Conservation (phyloP, 768 basidiomycete genomes). For the Amanita thiersii region DNA sequence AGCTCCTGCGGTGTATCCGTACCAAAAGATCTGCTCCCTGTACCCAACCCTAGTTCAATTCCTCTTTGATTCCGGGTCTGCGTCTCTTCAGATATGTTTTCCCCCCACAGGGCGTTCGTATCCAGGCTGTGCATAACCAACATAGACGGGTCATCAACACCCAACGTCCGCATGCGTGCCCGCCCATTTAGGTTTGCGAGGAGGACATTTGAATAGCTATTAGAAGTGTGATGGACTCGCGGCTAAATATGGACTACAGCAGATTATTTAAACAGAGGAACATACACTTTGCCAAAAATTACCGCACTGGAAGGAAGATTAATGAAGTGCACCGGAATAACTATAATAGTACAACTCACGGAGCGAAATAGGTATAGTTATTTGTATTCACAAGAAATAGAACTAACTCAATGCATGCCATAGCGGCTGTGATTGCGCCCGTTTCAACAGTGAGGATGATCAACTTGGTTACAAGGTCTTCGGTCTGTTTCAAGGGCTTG, state of each 20-base stretch:
- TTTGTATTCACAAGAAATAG: conserved; percentile 1
- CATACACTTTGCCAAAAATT: conserved; percentile 6
- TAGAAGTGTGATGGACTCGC: too few relatives aligned
- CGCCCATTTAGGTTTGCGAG: conserved; percentile 10
- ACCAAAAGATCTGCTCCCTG: too few relatives aligned
- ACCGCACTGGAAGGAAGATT: too few relatives aligned
- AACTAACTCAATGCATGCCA: conserved; percentile 1
- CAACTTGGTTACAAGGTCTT: background rate
- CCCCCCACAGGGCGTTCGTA: too few relatives aligned
- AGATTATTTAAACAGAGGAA: background rate
- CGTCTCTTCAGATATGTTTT: too few relatives aligned
- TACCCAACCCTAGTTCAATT: too few relatives aligned
- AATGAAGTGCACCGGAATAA: background rate
- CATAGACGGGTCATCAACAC: too few relatives aligned
- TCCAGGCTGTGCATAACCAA: too few relatives aligned
- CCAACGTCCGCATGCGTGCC: conserved; percentile 3
- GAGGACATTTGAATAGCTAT: conserved; percentile 7
- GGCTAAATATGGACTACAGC: too few relatives aligned
- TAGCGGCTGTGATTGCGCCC: conserved; percentile 3
- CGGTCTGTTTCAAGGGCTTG: background rate
- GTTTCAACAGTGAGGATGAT: conserved; percentile 5
- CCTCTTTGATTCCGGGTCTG: too few relatives aligned
- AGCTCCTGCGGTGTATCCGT: too few relatives aligned
- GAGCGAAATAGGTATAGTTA: conserved; percentile 4
- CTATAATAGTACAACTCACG: conserved; percentile 1